Evolutionary conservation across 306 rosid genomes (phyloP).

Genomic region (Trichosanthes truncata): DNA sequence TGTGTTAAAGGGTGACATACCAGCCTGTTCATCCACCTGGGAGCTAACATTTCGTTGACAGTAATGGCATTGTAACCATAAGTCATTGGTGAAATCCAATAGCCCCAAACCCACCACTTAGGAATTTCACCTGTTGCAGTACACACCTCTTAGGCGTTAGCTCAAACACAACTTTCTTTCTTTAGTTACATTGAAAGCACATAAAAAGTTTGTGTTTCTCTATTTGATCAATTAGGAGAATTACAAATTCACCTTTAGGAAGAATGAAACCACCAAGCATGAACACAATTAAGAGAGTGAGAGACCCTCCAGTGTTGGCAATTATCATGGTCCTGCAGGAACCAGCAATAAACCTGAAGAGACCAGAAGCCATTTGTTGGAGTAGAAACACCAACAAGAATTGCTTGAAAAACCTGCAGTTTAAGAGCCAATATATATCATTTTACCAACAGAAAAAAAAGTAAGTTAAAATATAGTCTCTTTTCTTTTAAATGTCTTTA

Average conservation of each 20-base stretch:
- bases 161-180: neutral
- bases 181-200: neutral
- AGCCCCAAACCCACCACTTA: constrained; percentile 88
- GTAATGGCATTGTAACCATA: constrained; percentile 61
- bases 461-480: too few relatives aligned
- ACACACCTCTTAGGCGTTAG: neutral
- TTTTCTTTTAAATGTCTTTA: too few relatives aligned
- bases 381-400: constrained; percentile 51
- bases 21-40: constrained; percentile 70
- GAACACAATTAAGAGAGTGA: constrained; percentile 62
- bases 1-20: constrained; percentile 28
- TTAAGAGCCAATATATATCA: neutral
- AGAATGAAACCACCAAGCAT: constrained; percentile 85
- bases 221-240: neutral
- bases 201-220: neutral
- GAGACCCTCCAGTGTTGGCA: constrained; percentile 84
- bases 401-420: constrained; percentile 85
- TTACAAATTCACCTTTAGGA: constrained; percentile 53
- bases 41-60: constrained; percentile 78
- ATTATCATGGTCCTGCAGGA: constrained; percentile 80
- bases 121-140: constrained; percentile 55
- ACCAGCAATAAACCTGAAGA: constrained; percentile 80
- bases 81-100: constrained; percentile 80
- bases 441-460: neutral
- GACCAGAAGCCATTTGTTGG: constrained; percentile 83